A percentile compares a stretch with the other conserved stretches of the same genome.
phyloP scores from a whole-genome alignment of 176 grass and related monocot species.

The Triticum monococcum region DNA sequence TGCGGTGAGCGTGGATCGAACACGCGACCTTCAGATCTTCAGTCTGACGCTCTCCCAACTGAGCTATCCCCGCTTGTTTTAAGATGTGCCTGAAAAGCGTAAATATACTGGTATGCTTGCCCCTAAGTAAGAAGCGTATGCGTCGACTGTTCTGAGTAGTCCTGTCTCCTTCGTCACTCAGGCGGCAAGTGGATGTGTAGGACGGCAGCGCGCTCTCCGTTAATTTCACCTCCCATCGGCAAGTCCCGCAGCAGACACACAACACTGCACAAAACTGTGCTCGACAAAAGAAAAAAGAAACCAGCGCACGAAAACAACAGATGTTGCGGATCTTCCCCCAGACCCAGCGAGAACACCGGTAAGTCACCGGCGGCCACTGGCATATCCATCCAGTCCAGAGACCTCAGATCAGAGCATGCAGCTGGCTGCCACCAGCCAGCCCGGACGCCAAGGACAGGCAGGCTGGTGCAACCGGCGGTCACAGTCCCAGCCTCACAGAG shows the following conservation, averaged over 20 bases:
- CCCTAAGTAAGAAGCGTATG: too few relatives aligned
- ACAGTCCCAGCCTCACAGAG: neutral
- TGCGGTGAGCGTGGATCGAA: constrained; percentile 63
- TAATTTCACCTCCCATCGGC: neutral
- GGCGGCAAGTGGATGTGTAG: too few relatives aligned
- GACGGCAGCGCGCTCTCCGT: neutral
- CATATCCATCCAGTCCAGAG: neutral
- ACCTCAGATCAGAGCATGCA: neutral
- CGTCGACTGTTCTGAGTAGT: too few relatives aligned
- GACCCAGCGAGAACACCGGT: neutral
- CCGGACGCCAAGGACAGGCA: neutral
- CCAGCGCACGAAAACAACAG: neutral
- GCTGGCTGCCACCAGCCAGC: constrained; percentile 13
- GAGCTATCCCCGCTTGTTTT: constrained; percentile 41
- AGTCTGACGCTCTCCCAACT: constrained; percentile 85
- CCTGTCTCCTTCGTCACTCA: too few relatives aligned
- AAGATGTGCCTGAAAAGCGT: accelerated
- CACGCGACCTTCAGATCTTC: constrained; percentile 81
- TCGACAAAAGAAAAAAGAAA: too few relatives aligned
- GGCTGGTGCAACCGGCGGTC: neutral
- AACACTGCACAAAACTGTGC: neutral
- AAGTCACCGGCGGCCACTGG: neutral
- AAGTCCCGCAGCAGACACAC: neutral
- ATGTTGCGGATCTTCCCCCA: neutral
- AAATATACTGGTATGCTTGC: too few relatives aligned